Percentiles rank a stretch among this genome's conserved stretches.
These are phyloP conservation scores for Cercospora sojina DNA, from an alignment of 2,329 filamentous ascomycete genomes.

Conservation along the genomic window DNA sequence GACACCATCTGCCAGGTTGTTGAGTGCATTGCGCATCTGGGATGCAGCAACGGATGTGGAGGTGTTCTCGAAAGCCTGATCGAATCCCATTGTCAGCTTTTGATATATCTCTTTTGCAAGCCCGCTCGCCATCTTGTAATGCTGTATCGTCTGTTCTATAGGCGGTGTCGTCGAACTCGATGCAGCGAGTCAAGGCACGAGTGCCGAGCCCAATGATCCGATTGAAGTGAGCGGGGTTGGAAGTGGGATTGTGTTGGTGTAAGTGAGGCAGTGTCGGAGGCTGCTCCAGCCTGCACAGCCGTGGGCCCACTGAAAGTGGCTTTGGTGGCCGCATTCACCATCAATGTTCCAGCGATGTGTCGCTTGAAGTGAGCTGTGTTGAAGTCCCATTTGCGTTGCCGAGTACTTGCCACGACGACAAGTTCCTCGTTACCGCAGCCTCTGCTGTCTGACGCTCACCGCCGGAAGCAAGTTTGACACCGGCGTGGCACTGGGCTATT, in stretches of 20 bases:
- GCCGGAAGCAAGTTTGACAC: neutral
- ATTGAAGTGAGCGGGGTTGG: neutral
- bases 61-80: slow-evolving; percentile 96
- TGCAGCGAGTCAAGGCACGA: neutral
- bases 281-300: neutral
- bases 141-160: neutral
- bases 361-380: neutral
- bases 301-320: neutral
- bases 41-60: slow-evolving; percentile 96
- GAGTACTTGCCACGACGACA: neutral
- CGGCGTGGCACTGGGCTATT: neutral
- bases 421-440: neutral
- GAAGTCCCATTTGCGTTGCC: neutral
- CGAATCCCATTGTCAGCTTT: slow-evolving; percentile 22
- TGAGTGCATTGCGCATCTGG: slow-evolving; percentile 98
- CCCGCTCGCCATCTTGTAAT: slow-evolving; percentile 12
- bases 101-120: slow-evolving; percentile 14
- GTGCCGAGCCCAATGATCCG: neutral
- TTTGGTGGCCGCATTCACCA: neutral
- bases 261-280: neutral
- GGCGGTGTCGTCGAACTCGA: neutral
- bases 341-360: neutral
- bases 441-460: neutral
- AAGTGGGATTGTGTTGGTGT: neutral
- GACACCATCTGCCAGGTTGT: slow-evolving; percentile 86